Conservation (phyloP, 2,329 filamentous ascomycete species). For the Microcyclospora pomicola region DNA sequence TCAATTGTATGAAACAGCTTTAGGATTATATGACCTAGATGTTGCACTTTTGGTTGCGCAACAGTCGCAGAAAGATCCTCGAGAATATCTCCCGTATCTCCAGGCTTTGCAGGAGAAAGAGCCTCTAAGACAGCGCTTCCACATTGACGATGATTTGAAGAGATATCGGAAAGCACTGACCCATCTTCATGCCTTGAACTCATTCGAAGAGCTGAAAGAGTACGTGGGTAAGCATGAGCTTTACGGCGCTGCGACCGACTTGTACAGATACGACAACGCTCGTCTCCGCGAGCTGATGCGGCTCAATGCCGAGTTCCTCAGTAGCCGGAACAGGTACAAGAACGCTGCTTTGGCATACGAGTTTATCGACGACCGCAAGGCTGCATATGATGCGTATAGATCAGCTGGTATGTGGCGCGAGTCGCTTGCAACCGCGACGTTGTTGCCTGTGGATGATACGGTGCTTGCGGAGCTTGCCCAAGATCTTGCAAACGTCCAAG, state of each 20-base stretch:
- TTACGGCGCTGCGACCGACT: constrained; percentile 60
- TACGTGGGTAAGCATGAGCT: constrained; percentile 71
- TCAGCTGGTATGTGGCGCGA: constrained; percentile 83
- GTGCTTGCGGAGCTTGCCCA: constrained; percentile 56
- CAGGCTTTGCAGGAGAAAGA: constrained; percentile 69
- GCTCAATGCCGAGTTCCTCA: constrained; percentile 67
- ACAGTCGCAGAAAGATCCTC: constrained; percentile 86
- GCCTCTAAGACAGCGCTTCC: constrained; percentile 57
- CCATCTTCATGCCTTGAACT: constrained; percentile 59
- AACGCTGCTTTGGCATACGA: constrained; percentile 86
- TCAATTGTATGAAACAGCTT: constrained; percentile 73
- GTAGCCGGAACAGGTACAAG: constrained; percentile 59
- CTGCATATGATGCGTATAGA: constrained; percentile 72
- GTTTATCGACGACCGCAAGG: constrained; percentile 58
- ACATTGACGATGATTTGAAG: constrained; percentile 77
- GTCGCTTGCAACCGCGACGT: constrained; percentile 64
- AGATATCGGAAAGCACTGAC: constrained; percentile 62
- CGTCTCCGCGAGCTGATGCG: constrained; percentile 55
- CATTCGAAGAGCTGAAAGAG: constrained; percentile 61
- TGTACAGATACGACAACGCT: constrained; percentile 69
- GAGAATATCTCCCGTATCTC: constrained; percentile 90
- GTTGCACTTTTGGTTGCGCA: constrained; percentile 83
- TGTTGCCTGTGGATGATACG: constrained; percentile 46
- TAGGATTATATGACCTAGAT: constrained; percentile 84
- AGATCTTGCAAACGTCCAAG: constrained; percentile 61